Conservation (phyloP, 768 basidiomycete genomes). For the Termitomyces eurrhizus region DNA sequence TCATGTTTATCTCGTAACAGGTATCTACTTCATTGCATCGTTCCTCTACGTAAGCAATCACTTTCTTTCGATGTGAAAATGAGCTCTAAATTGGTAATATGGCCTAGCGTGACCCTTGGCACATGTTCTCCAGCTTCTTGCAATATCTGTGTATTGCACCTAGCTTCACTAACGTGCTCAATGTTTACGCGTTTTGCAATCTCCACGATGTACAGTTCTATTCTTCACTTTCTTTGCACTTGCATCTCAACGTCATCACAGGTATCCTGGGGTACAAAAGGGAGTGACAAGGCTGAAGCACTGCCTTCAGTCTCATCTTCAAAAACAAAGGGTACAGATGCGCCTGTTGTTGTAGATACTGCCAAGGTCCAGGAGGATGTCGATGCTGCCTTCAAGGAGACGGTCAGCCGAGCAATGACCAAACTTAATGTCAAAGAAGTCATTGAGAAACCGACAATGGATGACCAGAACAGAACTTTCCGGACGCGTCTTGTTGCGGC, state of each 20-base stretch:
- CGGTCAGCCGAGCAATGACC: constrained; percentile 82
- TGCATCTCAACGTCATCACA: constrained; percentile 20
- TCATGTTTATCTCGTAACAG: constrained; percentile 24
- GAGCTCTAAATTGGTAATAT: background rate
- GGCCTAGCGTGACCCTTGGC: constrained; percentile 89
- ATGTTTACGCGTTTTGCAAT: constrained; percentile 97
- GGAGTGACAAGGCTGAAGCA: constrained; percentile 90
- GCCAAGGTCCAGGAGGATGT: constrained; percentile 83
- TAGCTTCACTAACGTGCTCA: constrained; percentile 91
- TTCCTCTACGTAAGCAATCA: constrained; percentile 70
- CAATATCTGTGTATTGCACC: constrained; percentile 90
- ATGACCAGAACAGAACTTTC: constrained; percentile 92
- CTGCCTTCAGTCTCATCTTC: constrained; percentile 86
- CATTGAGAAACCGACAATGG: constrained; percentile 76
- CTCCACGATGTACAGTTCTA: constrained; percentile 69
- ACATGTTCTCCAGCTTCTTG: constrained; percentile 92
- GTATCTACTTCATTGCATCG: constrained; percentile 81
- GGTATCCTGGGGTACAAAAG: constrained; percentile 95
- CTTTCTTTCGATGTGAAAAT: background rate
- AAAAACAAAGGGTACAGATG: constrained; percentile 71
- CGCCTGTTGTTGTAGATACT: constrained; percentile 81
- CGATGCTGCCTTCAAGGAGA: constrained; percentile 88
- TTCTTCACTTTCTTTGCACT: background rate
- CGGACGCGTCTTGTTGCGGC: constrained; percentile 79
- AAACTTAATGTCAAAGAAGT: constrained; percentile 65